A percentile compares a stretch with the other conserved stretches of the same genome.
Evolutionary conservation across 352 stramenopile genomes (phyloP).

Genomic region (Phytophthora sp.): DNA sequence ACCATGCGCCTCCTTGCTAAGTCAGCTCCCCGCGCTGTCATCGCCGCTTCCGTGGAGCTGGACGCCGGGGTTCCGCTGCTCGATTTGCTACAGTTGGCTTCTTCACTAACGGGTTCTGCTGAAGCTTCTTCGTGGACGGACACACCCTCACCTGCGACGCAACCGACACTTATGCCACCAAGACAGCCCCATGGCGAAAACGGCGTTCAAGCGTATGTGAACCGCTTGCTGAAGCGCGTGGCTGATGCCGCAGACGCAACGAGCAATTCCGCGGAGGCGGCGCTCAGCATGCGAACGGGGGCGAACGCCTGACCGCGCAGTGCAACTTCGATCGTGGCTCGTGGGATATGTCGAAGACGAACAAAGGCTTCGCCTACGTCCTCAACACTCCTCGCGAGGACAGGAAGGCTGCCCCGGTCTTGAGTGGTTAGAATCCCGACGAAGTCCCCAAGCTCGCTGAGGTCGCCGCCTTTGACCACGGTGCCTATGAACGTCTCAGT

Average conservation of each 20-base stretch:
- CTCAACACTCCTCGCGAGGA: no score
- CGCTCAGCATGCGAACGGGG: conserved; percentile 29
- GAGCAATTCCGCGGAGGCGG: conserved; percentile 30
- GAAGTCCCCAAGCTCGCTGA: conserved; percentile 5
- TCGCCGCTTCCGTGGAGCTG: no score
- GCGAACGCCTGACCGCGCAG: neutral
- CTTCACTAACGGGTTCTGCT: neutral
- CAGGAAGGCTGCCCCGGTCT: conserved; percentile 1
- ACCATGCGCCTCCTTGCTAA: neutral
- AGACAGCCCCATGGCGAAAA: no score
- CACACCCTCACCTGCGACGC: conserved; percentile 18
- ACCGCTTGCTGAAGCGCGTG: no score
- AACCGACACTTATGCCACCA: no score
- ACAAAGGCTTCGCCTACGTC: no score
- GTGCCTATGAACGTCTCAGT: neutral
- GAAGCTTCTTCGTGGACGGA: no score
- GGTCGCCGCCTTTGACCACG: neutral
- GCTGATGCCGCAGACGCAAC: no score
- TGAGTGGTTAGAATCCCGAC: conserved; percentile 23
- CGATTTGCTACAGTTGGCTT: neutral
- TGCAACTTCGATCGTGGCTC: conserved; percentile 15
- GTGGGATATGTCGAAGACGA: no score
- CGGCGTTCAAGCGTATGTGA: no score
- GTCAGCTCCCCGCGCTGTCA: neutral
- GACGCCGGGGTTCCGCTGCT: neutral